Conservation (phyloP, 352 stramenopile species). For the Poterioochromonas sp. region DNA sequence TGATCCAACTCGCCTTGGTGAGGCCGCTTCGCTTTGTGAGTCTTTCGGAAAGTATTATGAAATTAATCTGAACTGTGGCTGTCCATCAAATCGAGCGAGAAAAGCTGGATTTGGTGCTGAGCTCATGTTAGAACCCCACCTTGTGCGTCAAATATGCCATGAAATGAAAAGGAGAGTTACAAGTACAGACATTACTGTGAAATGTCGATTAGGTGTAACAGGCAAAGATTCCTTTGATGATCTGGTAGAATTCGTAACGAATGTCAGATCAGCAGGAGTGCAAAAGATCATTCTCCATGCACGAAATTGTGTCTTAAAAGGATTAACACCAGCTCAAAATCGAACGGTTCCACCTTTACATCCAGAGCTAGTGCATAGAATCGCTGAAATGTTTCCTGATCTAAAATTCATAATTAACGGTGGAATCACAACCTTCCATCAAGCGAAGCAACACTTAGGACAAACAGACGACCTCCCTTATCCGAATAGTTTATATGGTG, state of each 20-base stretch:
- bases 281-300: constrained; percentile 1
- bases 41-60: constrained; percentile 4
- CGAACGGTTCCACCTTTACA: constrained; percentile 18
- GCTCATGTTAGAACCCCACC: constrained; percentile 22
- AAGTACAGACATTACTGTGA: constrained; percentile 1
- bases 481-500: constrained; percentile 56
- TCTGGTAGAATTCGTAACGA: background rate
- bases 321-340: constrained; percentile 28
- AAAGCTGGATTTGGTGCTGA: constrained; percentile 28
- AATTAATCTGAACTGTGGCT: constrained; percentile 32
- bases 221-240: constrained; percentile 1
- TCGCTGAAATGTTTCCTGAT: constrained; percentile 15
- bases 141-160: background rate
- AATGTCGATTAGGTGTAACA: constrained; percentile 26
- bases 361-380: background rate
- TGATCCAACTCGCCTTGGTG: constrained; percentile 2
- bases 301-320: background rate
- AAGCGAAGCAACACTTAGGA: background rate
- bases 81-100: constrained; percentile 26
- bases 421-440: background rate
- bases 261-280: background rate
- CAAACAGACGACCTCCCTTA: background rate
- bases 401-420: constrained; percentile 25
- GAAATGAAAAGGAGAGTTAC: background rate
- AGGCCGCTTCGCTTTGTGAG: background rate